Evolutionary conservation across 306 rosid genomes (phyloP), one percentile per base, ranked within the genome.

Genomic region (Trifolium subterraneum): DNA sequence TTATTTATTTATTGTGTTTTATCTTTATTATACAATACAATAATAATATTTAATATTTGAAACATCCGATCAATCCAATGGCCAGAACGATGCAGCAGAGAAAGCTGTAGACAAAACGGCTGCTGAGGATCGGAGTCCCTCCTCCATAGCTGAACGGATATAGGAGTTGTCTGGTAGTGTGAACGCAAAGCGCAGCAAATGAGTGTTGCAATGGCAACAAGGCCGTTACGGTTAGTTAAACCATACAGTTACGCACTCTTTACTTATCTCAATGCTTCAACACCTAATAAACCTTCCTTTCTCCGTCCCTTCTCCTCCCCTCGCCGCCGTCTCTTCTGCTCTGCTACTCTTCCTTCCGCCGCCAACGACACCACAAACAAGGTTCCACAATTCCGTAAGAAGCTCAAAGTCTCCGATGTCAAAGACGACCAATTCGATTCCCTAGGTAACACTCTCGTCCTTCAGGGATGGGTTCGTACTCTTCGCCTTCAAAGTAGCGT

Each of bases 391-490:
- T 93, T 93, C 74, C 87, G 97, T 78, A 93, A 86, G 92, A 91
- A 88, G 91, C 87, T 87, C 27, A 86, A 84, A 81, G 80, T 93
- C 50, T 83, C 61, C 29, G 93, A 93, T 6, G 73, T 91, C 22
- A 93, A 89, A 78, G 82, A 82, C 33, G 91, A 85, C 71, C 97
- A 88, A 15, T 59, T 86, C 64, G 89, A 82, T 29, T 70, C 82
- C 48, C 47, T 91, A 64, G 97, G 96, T 14, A 88, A 84, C 74
- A 80, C 77, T 51, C 75, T 91, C 15, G 79, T 85, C 39, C 82
- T 91, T 10, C 74, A 55, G 20, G 96, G 98, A 11, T 91, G 97
- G 98, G 98, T 93, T 42, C 92, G 97, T 29, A 93, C 97, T 12
- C 85, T 93, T 71, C 87, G 98, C 27, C 65, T 79, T 72, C 97